These are phyloP conservation scores for Penicillium sclerotigenum DNA, from an alignment of 2,329 filamentous ascomycete genomes.

Conservation along the genomic window DNA sequence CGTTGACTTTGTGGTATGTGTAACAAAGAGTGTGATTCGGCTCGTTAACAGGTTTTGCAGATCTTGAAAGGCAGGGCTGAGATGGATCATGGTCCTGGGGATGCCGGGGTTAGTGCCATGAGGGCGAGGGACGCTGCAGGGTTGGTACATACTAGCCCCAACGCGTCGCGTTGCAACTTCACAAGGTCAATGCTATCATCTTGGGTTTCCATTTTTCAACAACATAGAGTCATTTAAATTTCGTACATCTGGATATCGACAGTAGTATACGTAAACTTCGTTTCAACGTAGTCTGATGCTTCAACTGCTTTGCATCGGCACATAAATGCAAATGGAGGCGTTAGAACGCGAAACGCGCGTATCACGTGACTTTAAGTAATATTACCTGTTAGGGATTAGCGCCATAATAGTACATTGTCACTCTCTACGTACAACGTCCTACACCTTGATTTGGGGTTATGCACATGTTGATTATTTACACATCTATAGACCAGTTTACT, in stretches of 20 bases:
- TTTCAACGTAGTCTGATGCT: not conserved
- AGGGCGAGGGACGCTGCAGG: constrained; percentile 27
- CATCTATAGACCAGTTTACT: not conserved
- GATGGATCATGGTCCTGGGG: constrained; percentile 29
- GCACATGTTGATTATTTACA: not conserved
- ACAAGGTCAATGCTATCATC: constrained; percentile 42
- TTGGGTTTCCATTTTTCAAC: not conserved
- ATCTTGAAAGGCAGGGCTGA: constrained; percentile 19
- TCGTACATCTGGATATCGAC: not conserved
- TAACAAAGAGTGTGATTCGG: not conserved
- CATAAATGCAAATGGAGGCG: not conserved
- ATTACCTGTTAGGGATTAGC: constrained; percentile 24
- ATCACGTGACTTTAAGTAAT: constrained; percentile 31
- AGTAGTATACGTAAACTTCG: accelerated
- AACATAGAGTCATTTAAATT: not conserved
- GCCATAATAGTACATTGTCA: not conserved
- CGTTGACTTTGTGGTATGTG: constrained; percentile 1
- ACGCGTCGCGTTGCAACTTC: constrained; percentile 41
- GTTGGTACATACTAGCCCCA: constrained; percentile 38
- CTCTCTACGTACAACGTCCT: not conserved
- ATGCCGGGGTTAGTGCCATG: constrained; percentile 29
- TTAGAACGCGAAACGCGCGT: constrained; percentile 26
- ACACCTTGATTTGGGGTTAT: not conserved
- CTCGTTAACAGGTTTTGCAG: constrained; percentile 8
- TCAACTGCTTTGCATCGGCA: not conserved